phyloP scores from a whole-genome alignment of 2,329 filamentous ascomycete species.

The Clonostachys solani region DNA sequence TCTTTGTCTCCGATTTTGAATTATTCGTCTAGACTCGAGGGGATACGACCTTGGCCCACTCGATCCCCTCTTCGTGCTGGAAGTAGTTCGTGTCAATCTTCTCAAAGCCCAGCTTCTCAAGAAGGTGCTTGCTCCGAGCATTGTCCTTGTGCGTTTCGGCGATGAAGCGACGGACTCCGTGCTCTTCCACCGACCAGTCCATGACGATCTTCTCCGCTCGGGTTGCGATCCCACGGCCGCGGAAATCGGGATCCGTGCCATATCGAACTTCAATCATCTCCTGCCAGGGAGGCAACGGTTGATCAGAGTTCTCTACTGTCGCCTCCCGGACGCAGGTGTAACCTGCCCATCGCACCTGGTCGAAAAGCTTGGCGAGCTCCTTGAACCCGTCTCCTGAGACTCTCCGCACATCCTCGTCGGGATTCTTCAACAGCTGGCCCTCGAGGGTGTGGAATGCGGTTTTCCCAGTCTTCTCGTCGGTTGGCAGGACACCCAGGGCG shows the following conservation, averaged over 20 bases:
- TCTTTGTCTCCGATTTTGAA: no score
- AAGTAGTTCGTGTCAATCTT: conserved; percentile 4
- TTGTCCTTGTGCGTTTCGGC: conserved; percentile 9
- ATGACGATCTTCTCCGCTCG: conserved; percentile 7
- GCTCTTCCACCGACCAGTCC: conserved; percentile 8
- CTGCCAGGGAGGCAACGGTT: conserved; percentile 5
- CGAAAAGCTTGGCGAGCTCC: background rate
- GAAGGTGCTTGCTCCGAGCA: conserved; percentile 5
- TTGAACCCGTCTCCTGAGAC: background rate
- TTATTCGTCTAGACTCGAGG: no score
- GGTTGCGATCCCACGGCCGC: conserved; percentile 9
- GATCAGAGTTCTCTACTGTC: background rate
- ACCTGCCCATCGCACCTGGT: conserved; percentile 7
- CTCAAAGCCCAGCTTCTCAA: conserved; percentile 5
- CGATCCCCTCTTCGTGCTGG: conserved; percentile 1
- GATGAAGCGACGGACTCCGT: conserved; percentile 8
- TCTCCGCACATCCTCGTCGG: background rate
- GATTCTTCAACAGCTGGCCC: background rate
- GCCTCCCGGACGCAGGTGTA: conserved; percentile 9
- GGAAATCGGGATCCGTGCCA: conserved; percentile 5
- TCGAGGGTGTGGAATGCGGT: background rate
- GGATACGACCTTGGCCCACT: conserved; percentile 2
- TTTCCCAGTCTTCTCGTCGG: background rate
- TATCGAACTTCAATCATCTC: conserved; percentile 12
- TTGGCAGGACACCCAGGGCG: conserved; percentile 6